Base-by-base conservation (phyloP, 177 flowering plant genomes). In the Vitis hybrid region DNA sequence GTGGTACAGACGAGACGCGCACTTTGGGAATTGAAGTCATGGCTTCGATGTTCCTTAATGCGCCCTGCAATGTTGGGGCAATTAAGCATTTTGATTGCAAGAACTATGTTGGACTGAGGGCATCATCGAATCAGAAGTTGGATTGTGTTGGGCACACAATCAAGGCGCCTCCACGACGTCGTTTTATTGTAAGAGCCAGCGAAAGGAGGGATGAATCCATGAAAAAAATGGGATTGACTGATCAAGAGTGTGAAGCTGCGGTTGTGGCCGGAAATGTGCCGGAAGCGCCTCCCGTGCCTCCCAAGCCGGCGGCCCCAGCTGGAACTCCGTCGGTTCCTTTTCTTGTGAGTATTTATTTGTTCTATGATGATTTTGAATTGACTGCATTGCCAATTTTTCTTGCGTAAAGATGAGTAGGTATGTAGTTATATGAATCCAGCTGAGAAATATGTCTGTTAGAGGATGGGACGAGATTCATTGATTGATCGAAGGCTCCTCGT, bases 181-280 rank as follows among this genome's bases (percentile, higher is more conserved):
- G 49, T 5, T 70, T 75, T 40, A 68, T 79, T 9, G 80, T 88
- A 12, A 85, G 82, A 76, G 91, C 88, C 1, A 82, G 83, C 32
- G 81, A 79, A 11, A 68, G 65, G 30, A 60, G 56, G 4, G 79
- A 84, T 55, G 74, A 73, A 4, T 73, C 80, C 1, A 24, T 75
- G 2, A 70, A 78, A 68, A 88, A 84, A 80, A 60, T 66, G 11
- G 87, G 90, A 16, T 52, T 78, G 77, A 87, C 79, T 52, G 85
- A 79, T 68, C 93, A 83, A 52, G 91, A 95, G 75, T 90, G 92
- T 60, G 99, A 95, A 75, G 99, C 99, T 21, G 92, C 91, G 40
- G 97, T 93, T 55, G 96, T 86, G 21, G 92, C 96, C 2, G 98
- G 99, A 11, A 89, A 91, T 55, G 82, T 69, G 15, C 98, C 96